Evolutionary conservation across 148 eudicot species (phyloP).

Genomic region (Rhododendron williamsianum): DNA sequence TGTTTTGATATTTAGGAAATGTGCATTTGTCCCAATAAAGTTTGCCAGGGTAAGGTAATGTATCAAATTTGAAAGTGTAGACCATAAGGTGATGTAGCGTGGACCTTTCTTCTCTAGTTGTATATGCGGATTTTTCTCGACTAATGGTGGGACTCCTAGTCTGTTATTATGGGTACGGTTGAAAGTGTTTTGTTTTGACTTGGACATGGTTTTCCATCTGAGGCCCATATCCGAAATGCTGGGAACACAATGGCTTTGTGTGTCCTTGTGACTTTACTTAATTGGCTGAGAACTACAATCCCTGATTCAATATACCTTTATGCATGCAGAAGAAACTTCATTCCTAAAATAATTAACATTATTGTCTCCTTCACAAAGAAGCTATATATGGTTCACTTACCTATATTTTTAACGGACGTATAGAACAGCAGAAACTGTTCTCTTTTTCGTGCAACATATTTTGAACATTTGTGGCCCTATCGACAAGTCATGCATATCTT

Average conservation of each 20-base stretch:
- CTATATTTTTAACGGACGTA: background rate
- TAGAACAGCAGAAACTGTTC: background rate
- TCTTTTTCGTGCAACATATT: background rate
- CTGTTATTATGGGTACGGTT: background rate
- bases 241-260: background rate
- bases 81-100: background rate
- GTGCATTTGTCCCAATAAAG: too few relatives aligned
- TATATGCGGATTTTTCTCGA: background rate
- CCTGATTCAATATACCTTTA: background rate
- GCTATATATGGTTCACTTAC: background rate
- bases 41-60: background rate
- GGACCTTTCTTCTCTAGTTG: constrained; percentile 3
- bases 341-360: background rate
- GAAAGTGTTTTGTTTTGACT: background rate
- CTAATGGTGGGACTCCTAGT: background rate
- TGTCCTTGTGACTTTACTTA: constrained; percentile 1
- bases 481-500: background rate
- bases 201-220: constrained; percentile 1
- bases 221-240: background rate
- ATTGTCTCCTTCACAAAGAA: background rate
- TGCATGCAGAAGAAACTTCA: background rate
- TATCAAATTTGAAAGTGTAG: background rate
- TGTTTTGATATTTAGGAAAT: background rate
- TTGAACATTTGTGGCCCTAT: background rate
- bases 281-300: background rate